A percentile compares a stretch with the other conserved stretches of the same genome.
Evolutionary conservation across 305 asterid species (phyloP).

Genomic region (Fraxinus greggii): DNA sequence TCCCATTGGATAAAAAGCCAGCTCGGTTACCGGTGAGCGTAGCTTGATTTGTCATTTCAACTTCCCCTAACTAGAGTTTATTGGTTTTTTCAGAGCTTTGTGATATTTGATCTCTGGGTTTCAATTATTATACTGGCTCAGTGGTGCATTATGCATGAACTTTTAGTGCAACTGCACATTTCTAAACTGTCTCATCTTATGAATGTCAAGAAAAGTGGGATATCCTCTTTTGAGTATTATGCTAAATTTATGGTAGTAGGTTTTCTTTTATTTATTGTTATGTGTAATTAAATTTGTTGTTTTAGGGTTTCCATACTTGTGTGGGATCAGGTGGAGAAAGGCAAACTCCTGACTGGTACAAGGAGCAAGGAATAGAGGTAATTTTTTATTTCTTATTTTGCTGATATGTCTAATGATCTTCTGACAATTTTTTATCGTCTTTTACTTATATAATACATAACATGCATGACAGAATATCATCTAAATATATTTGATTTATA

Average conservation of each 20-base stretch:
- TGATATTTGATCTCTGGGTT: background rate
- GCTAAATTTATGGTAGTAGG: background rate
- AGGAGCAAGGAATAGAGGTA: slow-evolving; percentile 96
- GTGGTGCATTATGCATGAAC: too few species aligned
- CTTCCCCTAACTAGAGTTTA: background rate
- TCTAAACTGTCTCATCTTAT: too few species aligned
- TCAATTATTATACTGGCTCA: too few species aligned
- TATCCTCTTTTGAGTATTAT: background rate
- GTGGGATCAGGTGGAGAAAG: slow-evolving; percentile 93
- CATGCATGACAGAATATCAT: background rate
- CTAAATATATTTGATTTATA: background rate
- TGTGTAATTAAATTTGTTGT: slow-evolving; percentile 16
- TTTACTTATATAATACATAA: background rate
- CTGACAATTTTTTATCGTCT: background rate
- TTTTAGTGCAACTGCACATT: too few species aligned
- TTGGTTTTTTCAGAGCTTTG: background rate
- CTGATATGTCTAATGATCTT: background rate
- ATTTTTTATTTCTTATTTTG: background rate
- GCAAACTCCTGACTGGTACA: slow-evolving; percentile 97
- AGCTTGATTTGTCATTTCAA: slow-evolving; percentile 3
- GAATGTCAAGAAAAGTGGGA: background rate
- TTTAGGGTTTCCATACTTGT: slow-evolving; percentile 94
- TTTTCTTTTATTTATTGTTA: background rate
- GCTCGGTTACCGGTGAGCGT: slow-evolving; percentile 40
- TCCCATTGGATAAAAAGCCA: too few species aligned